Base-by-base conservation (phyloP, 2,329 filamentous ascomycete genomes). In the Penicillium sp. region DNA sequence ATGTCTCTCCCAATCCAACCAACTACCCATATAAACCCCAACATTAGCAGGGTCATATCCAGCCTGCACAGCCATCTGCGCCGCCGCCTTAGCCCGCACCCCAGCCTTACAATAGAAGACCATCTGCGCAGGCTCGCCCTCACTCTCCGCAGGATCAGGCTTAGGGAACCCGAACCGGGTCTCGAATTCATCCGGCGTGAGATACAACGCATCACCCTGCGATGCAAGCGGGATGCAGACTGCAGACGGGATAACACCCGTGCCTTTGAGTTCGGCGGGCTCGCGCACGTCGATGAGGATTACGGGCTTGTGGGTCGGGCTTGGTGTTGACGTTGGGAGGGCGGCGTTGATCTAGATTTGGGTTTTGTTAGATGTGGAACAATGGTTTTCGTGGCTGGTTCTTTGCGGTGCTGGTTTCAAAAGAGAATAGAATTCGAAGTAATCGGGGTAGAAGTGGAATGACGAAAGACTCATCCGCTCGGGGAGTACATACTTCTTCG, bases 91-190 rank as follows among this genome's bases (percentile, higher is more conserved):
- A 59, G 87, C 88, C 64, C 93, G 77, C 56, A 97, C 87, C 2
- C 93, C 93, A 0, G 90, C 84, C 73, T 88, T 94, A 72, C 93
- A 98, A 69, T 95, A 97, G 63, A 97, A 93, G 4, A 97, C 77
- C 13, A 95, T 60, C 39, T 56, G 39, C 22, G 56, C 59, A 21
- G 44, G 44, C 21, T 46, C 35, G 4, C 35, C 44, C 26, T 31
- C 44, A 3, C 58, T 67, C 56, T 80, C 75, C 29, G 80, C 75
- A 52, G 73, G 73, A 2, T 62, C 61, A 0, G 84, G 90, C 53
- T 87, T 85, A 52, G 77, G 72, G 63, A 86, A 95, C 4, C 88
- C 90, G 69, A 88, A 90, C 15, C 84, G 74, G 53, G 88, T 87
- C 64, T 86, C 79, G 64, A 97, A 97, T 56, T 95, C 89, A 12